phyloP scores from a whole-genome alignment of 306 rosid genomes.

The Begonia peltatifolia region DNA sequence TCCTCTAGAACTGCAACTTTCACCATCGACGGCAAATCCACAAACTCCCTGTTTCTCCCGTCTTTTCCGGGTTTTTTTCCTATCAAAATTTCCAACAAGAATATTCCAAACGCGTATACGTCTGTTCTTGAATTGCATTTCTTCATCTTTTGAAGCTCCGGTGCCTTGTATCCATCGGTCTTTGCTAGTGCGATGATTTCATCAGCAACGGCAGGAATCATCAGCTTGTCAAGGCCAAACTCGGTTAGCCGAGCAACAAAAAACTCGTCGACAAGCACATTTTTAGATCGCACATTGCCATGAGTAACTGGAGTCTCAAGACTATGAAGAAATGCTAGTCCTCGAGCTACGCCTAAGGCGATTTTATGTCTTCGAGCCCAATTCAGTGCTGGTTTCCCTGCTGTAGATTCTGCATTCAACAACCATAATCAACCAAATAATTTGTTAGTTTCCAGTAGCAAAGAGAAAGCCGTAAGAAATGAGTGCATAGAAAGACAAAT shows the following conservation, averaged over 20 bases:
- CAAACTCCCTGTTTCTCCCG: conserved; percentile 51
- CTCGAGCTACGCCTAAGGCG: conserved; percentile 77
- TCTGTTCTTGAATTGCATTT: conserved; percentile 83
- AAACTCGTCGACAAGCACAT: conserved; percentile 78
- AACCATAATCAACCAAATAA: conserved; percentile 7
- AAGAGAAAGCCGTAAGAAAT: neutral
- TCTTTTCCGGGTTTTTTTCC: conserved; percentile 82
- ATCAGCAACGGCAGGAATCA: conserved; percentile 71
- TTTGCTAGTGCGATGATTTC: conserved; percentile 80
- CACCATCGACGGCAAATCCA: conserved; percentile 89
- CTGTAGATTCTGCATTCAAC: conserved; percentile 50
- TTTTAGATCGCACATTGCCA: conserved; percentile 75
- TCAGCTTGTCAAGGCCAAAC: conserved; percentile 73
- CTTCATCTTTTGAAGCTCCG: conserved; percentile 90
- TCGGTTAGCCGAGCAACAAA: conserved; percentile 66
- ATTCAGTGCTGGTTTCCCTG: conserved; percentile 79
- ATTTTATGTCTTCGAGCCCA: conserved; percentile 97
- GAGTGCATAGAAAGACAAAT: too few species aligned
- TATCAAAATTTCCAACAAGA: conserved; percentile 67
- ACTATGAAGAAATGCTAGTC: conserved; percentile 82
- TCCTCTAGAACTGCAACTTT: conserved; percentile 92
- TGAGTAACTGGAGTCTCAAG: conserved; percentile 80
- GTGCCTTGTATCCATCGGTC: conserved; percentile 80
- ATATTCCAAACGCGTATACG: conserved; percentile 80
- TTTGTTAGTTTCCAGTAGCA: conserved; percentile 3